Evolutionary conservation across 345 rosid genomes (phyloP).

Genomic region (Turnera subulata): DNA sequence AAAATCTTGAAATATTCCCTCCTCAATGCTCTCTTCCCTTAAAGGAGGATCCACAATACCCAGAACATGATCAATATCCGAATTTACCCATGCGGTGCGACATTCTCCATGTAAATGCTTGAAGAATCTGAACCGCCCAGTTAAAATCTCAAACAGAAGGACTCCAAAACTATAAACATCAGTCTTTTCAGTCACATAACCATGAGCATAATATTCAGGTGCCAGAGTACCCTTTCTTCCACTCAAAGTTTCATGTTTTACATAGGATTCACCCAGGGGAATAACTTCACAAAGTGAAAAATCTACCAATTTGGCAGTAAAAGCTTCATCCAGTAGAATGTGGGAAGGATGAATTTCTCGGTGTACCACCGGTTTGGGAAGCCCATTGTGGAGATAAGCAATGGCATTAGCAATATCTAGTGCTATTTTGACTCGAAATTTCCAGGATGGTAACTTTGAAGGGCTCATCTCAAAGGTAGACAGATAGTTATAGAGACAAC

Average conservation of each 20-base stretch:
- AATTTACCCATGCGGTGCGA: background rate
- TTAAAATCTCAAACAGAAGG: background rate
- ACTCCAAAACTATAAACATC: background rate
- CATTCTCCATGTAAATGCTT: no score
- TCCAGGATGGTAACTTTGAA: slow-evolving; percentile 1
- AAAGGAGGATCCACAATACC: background rate
- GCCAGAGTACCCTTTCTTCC: background rate
- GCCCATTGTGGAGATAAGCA: background rate
- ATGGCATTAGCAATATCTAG: background rate
- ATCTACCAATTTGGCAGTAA: background rate
- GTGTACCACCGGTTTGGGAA: background rate
- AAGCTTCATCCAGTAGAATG: background rate
- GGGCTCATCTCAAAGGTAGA: background rate
- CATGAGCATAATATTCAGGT: background rate
- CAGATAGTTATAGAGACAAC: background rate
- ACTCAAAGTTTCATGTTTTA: background rate
- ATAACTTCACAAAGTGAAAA: background rate
- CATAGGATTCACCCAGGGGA: background rate
- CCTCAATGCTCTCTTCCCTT: background rate
- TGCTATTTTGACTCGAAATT: background rate
- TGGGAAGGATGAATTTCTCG: background rate
- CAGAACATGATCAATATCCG: background rate
- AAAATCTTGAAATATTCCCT: background rate
- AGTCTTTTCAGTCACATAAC: background rate
- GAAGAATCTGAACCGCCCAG: background rate